Percentiles rank a stretch among this genome's conserved stretches.
phyloP scores from a whole-genome alignment of 495 filamentous ascomycete genomes.

The Hyaloscypha variabilis region DNA sequence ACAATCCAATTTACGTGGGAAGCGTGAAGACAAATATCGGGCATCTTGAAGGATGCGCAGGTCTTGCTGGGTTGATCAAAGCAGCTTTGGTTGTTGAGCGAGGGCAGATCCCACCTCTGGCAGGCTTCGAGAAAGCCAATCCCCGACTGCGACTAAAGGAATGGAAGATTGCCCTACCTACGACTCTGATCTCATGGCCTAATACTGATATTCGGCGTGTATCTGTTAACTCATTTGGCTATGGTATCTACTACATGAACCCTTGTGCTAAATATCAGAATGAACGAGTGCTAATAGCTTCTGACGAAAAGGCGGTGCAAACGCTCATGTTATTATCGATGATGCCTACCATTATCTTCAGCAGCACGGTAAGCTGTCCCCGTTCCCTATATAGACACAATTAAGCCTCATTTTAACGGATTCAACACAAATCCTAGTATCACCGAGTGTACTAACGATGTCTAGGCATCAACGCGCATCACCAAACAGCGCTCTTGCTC shows the following conservation, averaged over 20 bases:
- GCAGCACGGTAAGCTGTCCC: background rate
- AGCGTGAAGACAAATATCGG: constrained; percentile 63
- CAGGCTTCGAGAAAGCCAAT: constrained; percentile 39
- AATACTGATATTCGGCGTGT: constrained; percentile 41
- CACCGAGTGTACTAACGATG: background rate
- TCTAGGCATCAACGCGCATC: background rate
- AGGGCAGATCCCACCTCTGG: constrained; percentile 43
- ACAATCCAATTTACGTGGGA: constrained; percentile 44
- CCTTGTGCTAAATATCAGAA: constrained; percentile 49
- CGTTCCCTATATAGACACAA: background rate
- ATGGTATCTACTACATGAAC: constrained; percentile 54
- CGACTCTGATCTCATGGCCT: constrained; percentile 9
- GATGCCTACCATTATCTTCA: constrained; percentile 18
- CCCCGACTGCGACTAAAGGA: constrained; percentile 29
- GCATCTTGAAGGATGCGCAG: constrained; percentile 59
- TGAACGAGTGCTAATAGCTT: background rate
- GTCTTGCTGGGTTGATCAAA: constrained; percentile 61
- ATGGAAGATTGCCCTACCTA: constrained; percentile 20
- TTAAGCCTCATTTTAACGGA: background rate
- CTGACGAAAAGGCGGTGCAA: constrained; percentile 27
- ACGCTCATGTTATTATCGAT: constrained; percentile 59
- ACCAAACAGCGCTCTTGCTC: constrained; percentile 1
- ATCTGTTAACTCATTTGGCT: constrained; percentile 48
- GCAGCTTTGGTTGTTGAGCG: constrained; percentile 57
- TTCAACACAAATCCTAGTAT: background rate